A percentile compares a stretch with the other conserved stretches of the same genome.
These are phyloP conservation scores for Santalum album DNA, from an alignment of 164 flowering plant genomes.

Conservation along the genomic window DNA sequence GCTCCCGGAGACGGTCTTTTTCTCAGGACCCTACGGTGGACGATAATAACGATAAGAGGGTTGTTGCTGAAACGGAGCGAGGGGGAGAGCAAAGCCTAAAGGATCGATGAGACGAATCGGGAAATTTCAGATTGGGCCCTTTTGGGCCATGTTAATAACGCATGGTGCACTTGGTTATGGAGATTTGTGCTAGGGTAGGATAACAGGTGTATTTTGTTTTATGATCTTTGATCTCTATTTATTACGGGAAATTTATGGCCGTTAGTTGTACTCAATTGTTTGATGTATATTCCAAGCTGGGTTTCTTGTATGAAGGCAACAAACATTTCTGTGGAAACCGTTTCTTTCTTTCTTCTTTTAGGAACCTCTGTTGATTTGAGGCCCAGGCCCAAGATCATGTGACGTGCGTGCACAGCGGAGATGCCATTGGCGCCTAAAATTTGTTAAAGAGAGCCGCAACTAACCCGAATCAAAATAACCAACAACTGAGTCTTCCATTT, in stretches of 20 bases:
- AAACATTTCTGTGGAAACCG: slow-evolving; percentile 10
- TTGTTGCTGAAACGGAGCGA: background rate
- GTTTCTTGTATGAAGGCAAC: slow-evolving; percentile 9
- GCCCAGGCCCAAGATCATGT: too few species aligned
- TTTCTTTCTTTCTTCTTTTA: background rate
- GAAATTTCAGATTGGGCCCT: slow-evolving; percentile 1
- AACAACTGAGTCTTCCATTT: background rate
- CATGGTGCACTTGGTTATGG: slow-evolving; percentile 18
- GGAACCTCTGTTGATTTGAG: background rate
- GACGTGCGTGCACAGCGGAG: background rate
- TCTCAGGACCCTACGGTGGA: background rate
- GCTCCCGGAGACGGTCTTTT: slow-evolving; percentile 10
- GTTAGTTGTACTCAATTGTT: background rate
- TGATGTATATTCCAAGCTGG: slow-evolving; percentile 18
- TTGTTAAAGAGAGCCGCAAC: background rate
- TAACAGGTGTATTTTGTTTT: slow-evolving; percentile 13
- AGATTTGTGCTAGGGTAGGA: slow-evolving; percentile 14
- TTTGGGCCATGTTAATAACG: background rate
- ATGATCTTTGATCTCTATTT: background rate
- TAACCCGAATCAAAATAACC: background rate
- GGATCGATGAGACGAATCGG: slow-evolving; percentile 1
- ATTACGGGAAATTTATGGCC: slow-evolving; percentile 7
- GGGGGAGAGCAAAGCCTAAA: background rate
- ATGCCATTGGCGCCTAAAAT: slow-evolving; percentile 9
- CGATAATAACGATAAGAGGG: slow-evolving; percentile 9